phyloP scores from a whole-genome alignment of 2,329 filamentous ascomycete species.

The Elsinoe perseae region DNA sequence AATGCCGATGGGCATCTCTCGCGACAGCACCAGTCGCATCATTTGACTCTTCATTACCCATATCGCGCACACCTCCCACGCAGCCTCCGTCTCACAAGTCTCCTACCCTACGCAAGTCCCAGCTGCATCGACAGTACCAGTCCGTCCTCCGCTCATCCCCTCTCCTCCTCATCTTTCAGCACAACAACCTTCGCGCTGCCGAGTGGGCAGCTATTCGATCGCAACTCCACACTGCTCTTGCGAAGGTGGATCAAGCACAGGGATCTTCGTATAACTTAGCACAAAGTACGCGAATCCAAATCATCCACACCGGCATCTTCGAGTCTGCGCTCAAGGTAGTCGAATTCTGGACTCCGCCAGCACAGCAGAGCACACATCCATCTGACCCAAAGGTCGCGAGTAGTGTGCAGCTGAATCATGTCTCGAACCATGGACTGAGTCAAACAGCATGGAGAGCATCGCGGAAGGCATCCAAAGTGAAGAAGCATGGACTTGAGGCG shows the following conservation, averaged over 20 bases:
- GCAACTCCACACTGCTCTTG: slow-evolving; percentile 55
- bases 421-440: slow-evolving; percentile 52
- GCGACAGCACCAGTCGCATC: slow-evolving; percentile 46
- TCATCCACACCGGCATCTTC: slow-evolving; percentile 84
- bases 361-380: slow-evolving; percentile 20
- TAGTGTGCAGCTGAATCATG: slow-evolving; percentile 29
- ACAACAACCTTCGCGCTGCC: slow-evolving; percentile 65
- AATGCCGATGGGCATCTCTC: slow-evolving; percentile 43
- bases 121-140: slow-evolving; percentile 79
- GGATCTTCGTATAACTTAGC: slow-evolving; percentile 48
- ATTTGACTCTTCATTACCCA: slow-evolving; percentile 39
- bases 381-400: slow-evolving; percentile 28
- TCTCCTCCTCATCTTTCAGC: slow-evolving; percentile 77
- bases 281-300: slow-evolving; percentile 57
- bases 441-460: slow-evolving; percentile 46
- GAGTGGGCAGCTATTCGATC: slow-evolving; percentile 68
- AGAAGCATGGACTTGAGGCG: slow-evolving; percentile 58
- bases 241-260: slow-evolving; percentile 59
- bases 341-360: slow-evolving; percentile 59
- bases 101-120: slow-evolving; percentile 80
- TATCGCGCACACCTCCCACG: slow-evolving; percentile 50
- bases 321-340: slow-evolving; percentile 74
- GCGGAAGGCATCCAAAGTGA: slow-evolving; percentile 37
- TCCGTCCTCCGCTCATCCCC: slow-evolving; percentile 80
- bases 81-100: slow-evolving; percentile 85